Evolutionary conservation across 768 basidiomycete genomes (phyloP), one percentile per base, ranked within the genome.

Genomic region (Tephrocybe sp.): DNA sequence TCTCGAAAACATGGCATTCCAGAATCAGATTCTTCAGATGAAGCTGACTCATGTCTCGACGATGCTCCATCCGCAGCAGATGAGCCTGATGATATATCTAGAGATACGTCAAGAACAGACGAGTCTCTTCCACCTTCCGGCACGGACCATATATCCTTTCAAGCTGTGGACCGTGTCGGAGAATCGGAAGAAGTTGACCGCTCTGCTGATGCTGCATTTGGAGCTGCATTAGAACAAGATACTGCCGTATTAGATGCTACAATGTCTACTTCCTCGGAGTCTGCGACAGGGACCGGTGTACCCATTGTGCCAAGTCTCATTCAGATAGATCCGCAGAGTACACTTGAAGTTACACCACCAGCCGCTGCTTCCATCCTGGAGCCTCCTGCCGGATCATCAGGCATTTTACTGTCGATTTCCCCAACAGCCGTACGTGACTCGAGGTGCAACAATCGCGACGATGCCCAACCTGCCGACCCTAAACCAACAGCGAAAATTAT

Each of bases 31-130:
- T 47, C 57, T 21, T 55, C 55, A 13, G 61, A 60, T 31, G 69
- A 71, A 29, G 64, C 61, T 8, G 73, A 73, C 39, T 70, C 71
- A 7, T 72, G 65, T 10, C 61, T 64, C 6, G 67, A 70, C 34
- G 71, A 69, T 4, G 68, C 68, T 18, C 64, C 65, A 23, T 59
- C 64, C 6, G 60, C 61, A 23, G 45, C 39, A 36, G 61, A 51
- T 12, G 47, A 47, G 36, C 7, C 25, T 33, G 27, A 12, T 0
- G 15, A 31, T 39, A 11, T 16, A 5, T 13, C 42, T 16, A 22
- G 25, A 36, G 43, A 54, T 6, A 24, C 19, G 16, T 33, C 31
- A 38, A 29, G 31, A 27, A 39, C 18, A 30, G 8, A n/a, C 41
- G 39, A 51, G 34, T 15, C 30, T 30, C 34, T 42, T 31, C n/a